Evolutionary conservation across 192 early-diverging fungal species (phyloP).

Genomic region (Backusella morwellensis): DNA sequence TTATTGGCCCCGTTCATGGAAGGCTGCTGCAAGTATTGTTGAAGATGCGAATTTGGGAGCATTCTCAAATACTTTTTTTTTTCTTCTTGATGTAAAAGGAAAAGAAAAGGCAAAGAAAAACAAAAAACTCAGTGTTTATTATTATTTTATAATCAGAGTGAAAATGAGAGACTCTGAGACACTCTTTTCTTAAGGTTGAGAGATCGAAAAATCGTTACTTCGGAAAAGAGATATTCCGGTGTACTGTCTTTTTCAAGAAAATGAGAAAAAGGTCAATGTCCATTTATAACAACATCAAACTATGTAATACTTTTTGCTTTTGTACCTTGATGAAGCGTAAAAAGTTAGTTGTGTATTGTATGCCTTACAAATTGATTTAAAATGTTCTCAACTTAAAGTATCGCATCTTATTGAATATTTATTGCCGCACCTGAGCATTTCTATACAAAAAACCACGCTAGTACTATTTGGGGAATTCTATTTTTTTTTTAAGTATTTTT

Average conservation of each 20-base stretch:
- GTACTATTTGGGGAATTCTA: not conserved
- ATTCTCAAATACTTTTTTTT: not conserved
- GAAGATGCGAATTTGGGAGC: slow-evolving; percentile 41
- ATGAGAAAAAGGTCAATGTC: no score
- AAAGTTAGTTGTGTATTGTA: no score
- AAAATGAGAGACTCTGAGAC: not conserved
- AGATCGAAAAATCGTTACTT: not conserved
- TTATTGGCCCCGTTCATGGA: slow-evolving; percentile 10
- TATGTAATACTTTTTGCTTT: no score
- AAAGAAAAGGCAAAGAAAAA: not conserved
- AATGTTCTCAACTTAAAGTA: no score
- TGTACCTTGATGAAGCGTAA: no score
- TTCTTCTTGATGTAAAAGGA: not conserved
- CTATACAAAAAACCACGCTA: not conserved
- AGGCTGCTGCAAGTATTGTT: slow-evolving; percentile 46
- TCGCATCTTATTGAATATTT: no score
- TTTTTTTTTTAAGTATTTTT: no score
- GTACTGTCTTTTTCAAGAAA: no score
- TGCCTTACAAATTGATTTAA: no score
- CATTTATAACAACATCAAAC: no score
- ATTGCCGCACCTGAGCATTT: no score
- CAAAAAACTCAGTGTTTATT: not conserved
- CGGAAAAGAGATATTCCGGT: not conserved
- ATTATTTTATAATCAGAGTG: not conserved
- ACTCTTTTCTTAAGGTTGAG: not conserved